phyloP scores from a whole-genome alignment of 2,329 filamentous ascomycete genomes.

The Apiospora kogelbergensis region DNA sequence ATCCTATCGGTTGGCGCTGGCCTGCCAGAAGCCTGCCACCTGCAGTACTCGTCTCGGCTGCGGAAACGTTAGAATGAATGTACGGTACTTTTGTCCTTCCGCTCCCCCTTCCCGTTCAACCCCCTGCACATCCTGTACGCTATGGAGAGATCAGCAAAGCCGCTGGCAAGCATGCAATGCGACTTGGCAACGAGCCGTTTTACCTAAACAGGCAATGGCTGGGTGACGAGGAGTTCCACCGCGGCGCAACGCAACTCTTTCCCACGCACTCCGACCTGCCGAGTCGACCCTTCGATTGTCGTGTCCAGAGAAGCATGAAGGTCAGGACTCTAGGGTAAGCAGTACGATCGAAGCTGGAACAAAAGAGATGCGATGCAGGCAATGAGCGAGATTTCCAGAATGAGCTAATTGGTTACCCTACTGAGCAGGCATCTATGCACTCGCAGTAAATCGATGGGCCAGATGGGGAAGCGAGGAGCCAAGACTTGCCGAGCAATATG shows the following conservation, averaged over 20 bases:
- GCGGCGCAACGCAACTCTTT: neutral
- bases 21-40: neutral
- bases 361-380: neutral
- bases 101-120: neutral
- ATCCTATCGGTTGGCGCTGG: neutral
- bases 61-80: neutral
- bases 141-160: neutral
- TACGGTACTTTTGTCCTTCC: neutral
- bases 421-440: neutral
- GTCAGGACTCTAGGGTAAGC: neutral
- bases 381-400: neutral
- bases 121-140: no score
- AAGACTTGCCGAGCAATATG: neutral
- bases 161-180: constrained; percentile 2
- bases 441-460: neutral
- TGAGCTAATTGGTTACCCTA: neutral
- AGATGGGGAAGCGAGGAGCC: neutral
- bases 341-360: no score
- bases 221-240: neutral
- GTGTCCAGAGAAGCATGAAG: neutral
- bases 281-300: neutral
- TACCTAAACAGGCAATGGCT: neutral
- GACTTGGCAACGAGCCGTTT: neutral
- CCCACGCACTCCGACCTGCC: neutral
- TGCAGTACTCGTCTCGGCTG: neutral